Base-by-base conservation (phyloP, 1,284 basidiomycete species). In the Boletus chippewaensis region DNA sequence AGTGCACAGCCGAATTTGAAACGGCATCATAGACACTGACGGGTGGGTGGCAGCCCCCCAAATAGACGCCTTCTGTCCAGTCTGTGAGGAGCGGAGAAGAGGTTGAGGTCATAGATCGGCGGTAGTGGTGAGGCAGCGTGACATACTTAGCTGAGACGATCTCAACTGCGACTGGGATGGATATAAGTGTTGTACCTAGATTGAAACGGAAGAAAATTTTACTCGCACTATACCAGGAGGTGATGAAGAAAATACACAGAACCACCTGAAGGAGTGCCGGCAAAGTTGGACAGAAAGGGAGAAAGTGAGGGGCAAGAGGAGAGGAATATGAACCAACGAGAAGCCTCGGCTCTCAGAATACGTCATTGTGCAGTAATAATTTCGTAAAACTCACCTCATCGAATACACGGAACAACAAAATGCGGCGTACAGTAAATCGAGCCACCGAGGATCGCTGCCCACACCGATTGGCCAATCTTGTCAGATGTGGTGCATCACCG, bases 51-150 rank as follows among this genome's bases (percentile, higher is more conserved):
- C 59, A 78, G 76, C 68, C 59, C 75, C 66, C 10, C 68, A 73
- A 54, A 72, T 77, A 55, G 69, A 78, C 54, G 57, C 66, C 54
- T 64, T 60, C 55, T 79, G 78, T 55, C 73, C 71, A 16, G 38
- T 43, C 3, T 79, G 77, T 51, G 51, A 47, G 41, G 44, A 64
- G 50, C 44, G 53, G 53, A 55, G 54, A 34, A 53, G 47, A 46
- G 20, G 39, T 16, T 54, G 47, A 44, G 46, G 50, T 43, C 44
- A 12, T 41, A 18, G 35, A 22, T 47, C 34, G 44, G 47, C 45
- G 29, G 36, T 47, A 34, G 45, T 20, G 45, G 53, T 35, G 45
- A 43, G 47, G 49, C 24, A 45, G 44, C 39, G 28, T 51, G 49
- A 46, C 38, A 32, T 53, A 50, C 50, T 54, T 51, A 48, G 52